Base-by-base conservation (phyloP, 2,329 filamentous ascomycete genomes). In the Bertia moriformis region DNA sequence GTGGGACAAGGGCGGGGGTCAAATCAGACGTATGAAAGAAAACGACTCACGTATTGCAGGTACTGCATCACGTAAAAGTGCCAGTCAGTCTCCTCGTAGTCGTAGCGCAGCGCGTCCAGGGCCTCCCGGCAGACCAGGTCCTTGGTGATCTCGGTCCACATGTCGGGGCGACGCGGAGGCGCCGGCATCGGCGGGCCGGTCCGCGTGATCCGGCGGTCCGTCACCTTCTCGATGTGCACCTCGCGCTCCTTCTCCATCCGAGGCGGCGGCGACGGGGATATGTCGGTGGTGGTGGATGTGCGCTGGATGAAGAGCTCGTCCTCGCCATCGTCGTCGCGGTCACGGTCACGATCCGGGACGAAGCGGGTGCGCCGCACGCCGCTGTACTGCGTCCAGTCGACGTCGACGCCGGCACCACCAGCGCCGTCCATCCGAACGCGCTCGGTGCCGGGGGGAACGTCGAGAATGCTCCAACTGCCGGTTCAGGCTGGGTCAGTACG, bases 121-220 rank as follows among this genome's bases (percentile, higher is more conserved):
- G 91, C 91, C 54, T 95, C 87, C 39, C 81, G 77, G 42, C 80
- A 69, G 14, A 96, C 85, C 24, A 96, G 62, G 48, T 94, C 88
- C 61, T 93, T 94, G 36, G 89, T 93, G 49, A 98, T 86, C 60
- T 96, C 91, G 0, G 91, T 98, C 89, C 89, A 96, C 65, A 93
- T 83, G 43, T 81, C 75, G 41, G 72, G 69, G 20, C 69, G 61
- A 39, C 66, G 67, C 17, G 64, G 56, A 13, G 56, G 54, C 4
- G 56, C 53, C 18, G 50, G 50, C 14, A 59, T 51, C 40, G 50
- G 59, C 41, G 46, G 54, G 38, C 44, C 57, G 44, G 51, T 56
- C 19, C 58, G 60, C 41, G 60, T 56, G 45, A 63, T 62, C 45
- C 57, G 64, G 45, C 62, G 62, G 44, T 79, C 74, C 14, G 63